Evolutionary conservation across 257 asterid species (phyloP), one percentile per base, ranked within the genome.

Genomic region (Solanum medicagineum): DNA sequence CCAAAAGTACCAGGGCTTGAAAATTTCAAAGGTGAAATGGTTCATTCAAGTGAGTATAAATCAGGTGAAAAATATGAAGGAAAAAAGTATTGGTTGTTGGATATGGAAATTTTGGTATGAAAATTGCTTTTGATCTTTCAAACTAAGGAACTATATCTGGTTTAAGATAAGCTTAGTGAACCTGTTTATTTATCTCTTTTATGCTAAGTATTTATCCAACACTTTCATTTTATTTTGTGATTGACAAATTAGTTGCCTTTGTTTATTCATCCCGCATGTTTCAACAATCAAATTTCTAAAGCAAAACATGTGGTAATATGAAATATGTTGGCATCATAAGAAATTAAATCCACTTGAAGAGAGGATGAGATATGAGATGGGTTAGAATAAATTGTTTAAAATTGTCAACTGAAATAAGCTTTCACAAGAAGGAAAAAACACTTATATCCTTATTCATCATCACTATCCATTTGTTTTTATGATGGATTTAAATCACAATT

Each of bases 51-150:
- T 59, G 10, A 32, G 1, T 94, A 91, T 60, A 79, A 45, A 14
- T 90, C 87, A 4, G 95, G 97, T 0, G 19, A 14, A 16, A 74
- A 26, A 2, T 91, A 82, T 56, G 68, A 57, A 1, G 49, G 0
- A 89, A 36, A 47, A 59, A 87, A 6, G 95, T 91, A 0, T 68
- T 93, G 32, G 94, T 93, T 4, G 90, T 94, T 26, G 95, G 95
- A 8, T 85, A 90, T 8, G 96, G 97, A 9, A 94, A 94, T 62
- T 94, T 96, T 2, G 98, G 97, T 0, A 91, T 93, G 97, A 96
- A 94, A 62, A 91, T 94, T 12, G 92, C 97, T 0, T 80, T 53
- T 44, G 97, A 94, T 89, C 29, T 94, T 55, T 84, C 89, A 9
- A 87, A 89, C n/a, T 90, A 29, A 29, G 29, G 29, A 29, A 29